A percentile compares a stretch with the other conserved stretches of the same genome.
These are phyloP conservation scores for Yarrowia osloensis DNA, from an alignment of 805 yeast genomes.

Conservation along the genomic window DNA sequence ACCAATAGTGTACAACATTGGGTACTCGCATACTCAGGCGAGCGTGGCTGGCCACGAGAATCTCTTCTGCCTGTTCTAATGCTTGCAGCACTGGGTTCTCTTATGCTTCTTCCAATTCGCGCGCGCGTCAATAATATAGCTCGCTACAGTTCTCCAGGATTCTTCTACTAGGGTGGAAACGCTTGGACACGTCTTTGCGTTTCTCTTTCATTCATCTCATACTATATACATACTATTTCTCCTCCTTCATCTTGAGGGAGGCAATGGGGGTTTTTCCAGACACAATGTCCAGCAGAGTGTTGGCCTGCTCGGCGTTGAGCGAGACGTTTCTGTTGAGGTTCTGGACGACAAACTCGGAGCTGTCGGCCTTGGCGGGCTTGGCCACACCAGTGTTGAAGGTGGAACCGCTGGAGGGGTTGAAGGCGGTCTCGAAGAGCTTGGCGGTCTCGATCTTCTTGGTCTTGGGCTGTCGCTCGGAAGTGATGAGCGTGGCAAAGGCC, in stretches of 20 bases:
- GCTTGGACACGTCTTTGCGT: not conserved
- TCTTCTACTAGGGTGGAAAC: not conserved
- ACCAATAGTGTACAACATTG: too few species aligned
- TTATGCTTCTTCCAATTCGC: too few species aligned
- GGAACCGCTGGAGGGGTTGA: constrained; percentile 3
- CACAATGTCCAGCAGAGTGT: constrained; percentile 30
- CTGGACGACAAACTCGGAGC: not conserved
- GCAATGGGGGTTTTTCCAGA: constrained; percentile 34
- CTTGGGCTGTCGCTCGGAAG: constrained; percentile 16
- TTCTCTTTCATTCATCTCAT: not conserved
- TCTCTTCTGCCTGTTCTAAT: too few species aligned
- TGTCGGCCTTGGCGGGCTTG: constrained; percentile 15
- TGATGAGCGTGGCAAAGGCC: constrained; percentile 22
- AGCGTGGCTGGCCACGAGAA: too few species aligned
- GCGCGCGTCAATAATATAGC: too few species aligned
- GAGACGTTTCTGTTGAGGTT: constrained; percentile 19
- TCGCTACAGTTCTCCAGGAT: too few species aligned
- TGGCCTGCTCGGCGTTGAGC: constrained; percentile 25
- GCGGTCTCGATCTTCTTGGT: constrained; percentile 4
- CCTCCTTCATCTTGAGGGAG: constrained; percentile 31
- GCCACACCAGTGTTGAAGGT: constrained; percentile 10
- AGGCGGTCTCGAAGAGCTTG: constrained; percentile 3
- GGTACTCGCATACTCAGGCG: too few species aligned
- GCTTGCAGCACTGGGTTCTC: too few species aligned
- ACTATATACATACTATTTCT: constrained; percentile 30